Base-by-base conservation (phyloP, 2,329 filamentous ascomycete species). In the Botrytis galanthina region DNA sequence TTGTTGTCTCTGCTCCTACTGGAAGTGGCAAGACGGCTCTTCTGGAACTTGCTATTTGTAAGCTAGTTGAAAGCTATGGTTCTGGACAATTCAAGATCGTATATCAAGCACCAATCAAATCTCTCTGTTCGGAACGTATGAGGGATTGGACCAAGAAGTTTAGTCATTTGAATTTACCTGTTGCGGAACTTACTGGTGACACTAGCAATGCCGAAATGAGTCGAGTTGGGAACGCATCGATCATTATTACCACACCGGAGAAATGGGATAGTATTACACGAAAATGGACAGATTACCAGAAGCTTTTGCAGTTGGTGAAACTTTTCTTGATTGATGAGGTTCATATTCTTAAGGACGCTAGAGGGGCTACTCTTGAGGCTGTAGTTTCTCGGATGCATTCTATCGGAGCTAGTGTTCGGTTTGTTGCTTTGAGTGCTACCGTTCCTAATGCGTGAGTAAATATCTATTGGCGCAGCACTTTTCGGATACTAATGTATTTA, bases 241-340 rank as follows among this genome's bases (percentile, higher is more conserved):
- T 97, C 75, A 95, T 97, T 76, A 87, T 97, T 75, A 96, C 94
- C 0, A 97, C 93, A 0, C 93, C 94, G 0, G 93, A 97, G 82
- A 97, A 97, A 79, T 97, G 93, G 93, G 93, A 97, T 80, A 95
- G 93, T 74, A 91, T 96, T 81, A 97, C 94, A 0, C 87, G 93
- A 29, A 95, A 93, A 79, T 97, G 94, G 94, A 90, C 91, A 77
- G 93, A 97, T 77, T 92, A 97, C 78, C 87, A 87, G 70, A 92
- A 87, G 76, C 83, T 97, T 29, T 89, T 97, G 82, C 88, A 91
- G 74, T 85, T 95, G 75, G 88, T 97, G 63, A 92, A 91, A 74
- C 83, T 97, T 0, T 93, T 96, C 75, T 86, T 97, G 32, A 94
- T 97, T 73, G 93, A 97, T 77, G 93, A 97, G 79, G 93, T 97